phyloP scores from a whole-genome alignment of 371 early-diverging fungal species.

The Mortierella sp. region DNA sequence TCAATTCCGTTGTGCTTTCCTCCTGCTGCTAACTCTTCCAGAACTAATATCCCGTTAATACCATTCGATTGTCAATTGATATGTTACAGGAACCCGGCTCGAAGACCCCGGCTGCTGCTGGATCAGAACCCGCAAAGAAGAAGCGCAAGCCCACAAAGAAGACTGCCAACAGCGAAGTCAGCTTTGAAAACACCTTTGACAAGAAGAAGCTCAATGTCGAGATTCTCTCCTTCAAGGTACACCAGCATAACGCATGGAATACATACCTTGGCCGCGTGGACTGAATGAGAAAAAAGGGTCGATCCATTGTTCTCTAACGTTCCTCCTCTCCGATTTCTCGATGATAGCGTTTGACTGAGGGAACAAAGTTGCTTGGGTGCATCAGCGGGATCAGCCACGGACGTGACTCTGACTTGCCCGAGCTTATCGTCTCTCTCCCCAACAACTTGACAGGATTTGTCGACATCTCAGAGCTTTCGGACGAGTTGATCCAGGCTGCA shows the following conservation, averaged over 20 bases:
- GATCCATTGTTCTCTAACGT: not conserved
- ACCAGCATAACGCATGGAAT: not conserved
- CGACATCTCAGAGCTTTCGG: conserved; percentile 85
- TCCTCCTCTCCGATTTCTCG: not conserved
- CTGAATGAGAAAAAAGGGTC: not conserved
- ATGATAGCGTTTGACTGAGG: conserved; percentile 74
- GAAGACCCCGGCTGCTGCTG: conserved; percentile 15
- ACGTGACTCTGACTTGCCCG: conserved; percentile 68
- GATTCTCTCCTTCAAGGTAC: conserved; percentile 72
- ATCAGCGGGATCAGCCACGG: conserved; percentile 77
- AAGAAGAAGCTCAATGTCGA: conserved; percentile 64
- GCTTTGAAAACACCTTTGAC: conserved; percentile 56
- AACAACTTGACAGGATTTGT: conserved; percentile 83
- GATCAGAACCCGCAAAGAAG: conserved; percentile 66
- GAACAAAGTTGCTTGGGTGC: conserved; percentile 83
- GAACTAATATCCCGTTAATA: conserved; percentile 1
- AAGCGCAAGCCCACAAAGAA: conserved; percentile 62
- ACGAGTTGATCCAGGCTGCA: conserved; percentile 72
- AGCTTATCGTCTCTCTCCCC: conserved; percentile 83
- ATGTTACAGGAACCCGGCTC: conserved; percentile 37
- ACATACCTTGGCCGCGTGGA: no score
- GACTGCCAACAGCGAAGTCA: conserved; percentile 41
- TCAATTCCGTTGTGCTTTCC: not conserved
- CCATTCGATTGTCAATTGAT: not conserved
- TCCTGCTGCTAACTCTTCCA: not conserved